Evolutionary conservation across 2,329 filamentous ascomycete species (phyloP), one percentile per base, ranked within the genome.

Genomic region (Niveomyces coronatus): DNA sequence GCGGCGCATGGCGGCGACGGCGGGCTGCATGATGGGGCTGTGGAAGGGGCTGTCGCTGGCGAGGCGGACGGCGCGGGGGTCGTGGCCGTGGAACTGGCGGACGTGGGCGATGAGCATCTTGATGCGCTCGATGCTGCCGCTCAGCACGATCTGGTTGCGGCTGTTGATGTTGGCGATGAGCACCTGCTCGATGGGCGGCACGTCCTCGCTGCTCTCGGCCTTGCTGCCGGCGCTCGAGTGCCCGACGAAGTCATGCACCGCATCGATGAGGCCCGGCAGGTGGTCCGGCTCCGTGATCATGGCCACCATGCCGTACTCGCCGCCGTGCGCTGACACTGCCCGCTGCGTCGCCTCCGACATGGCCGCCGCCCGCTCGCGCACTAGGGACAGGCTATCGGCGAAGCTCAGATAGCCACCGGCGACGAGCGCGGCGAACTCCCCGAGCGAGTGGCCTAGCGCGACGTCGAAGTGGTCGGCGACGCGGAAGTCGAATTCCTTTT

Each of bases 121-220:
- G 57, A 95, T 94, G 49, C 79, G 73, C 50, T 81, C 79, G 37
- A 95, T 80, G 58, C 79, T 89, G 24, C 89, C 89, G 54, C 84
- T 91, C 37, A 96, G 68, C 36, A 95, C 89, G 51, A 96, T 94
- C 63, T 96, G 89, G 56, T 94, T 94, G 64, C 87, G 91, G 57
- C 81, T 85, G 64, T 96, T 96, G 62, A 94, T 79, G 60, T 96
- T 95, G 43, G 87, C 89, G 49, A 96, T 87, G 48, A 82, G 68
- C 35, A 95, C 88, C 59, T 94, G 84, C 53, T 91, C 76, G 39
- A 93, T 86, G 4, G 85, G 76, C 14, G 84, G 82, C 20, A 79
- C 62, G 47, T 83, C 72, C 46, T 78, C 68, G 43, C 71, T 72
- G 48, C 74, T 79, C 55, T 87, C 82, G 38, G 73, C 71, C 53